Conservation (phyloP, 2,329 filamentous ascomycete genomes). For the Pseudogymnoascus sp. region DNA sequence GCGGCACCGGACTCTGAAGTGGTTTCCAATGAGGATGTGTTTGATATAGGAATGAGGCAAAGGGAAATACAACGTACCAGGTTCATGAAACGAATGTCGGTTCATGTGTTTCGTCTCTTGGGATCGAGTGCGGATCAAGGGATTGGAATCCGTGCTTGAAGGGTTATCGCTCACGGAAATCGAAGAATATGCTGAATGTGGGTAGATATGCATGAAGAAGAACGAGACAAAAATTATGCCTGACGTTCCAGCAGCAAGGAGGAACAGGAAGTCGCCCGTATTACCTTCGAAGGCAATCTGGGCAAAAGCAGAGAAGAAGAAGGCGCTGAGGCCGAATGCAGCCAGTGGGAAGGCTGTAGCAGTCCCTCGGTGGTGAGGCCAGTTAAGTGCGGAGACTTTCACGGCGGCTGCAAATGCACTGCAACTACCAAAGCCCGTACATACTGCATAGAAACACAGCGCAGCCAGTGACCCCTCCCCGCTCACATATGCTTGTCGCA, state of each 20-base stretch:
- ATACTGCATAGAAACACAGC: conserved; percentile 76
- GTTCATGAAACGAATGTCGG: conserved; percentile 41
- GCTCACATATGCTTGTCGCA: conserved; percentile 69
- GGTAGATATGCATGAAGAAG: conserved; percentile 76
- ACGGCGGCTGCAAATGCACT: conserved; percentile 83
- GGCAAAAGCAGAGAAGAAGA: conserved; percentile 85
- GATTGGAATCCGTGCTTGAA: conserved; percentile 22
- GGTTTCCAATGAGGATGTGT: conserved; percentile 24
- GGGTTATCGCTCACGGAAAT: conserved; percentile 32
- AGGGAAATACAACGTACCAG: conserved; percentile 52
- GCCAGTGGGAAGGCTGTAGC: conserved; percentile 90
- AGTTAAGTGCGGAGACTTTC: conserved; percentile 83
- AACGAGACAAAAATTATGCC: conserved; percentile 67
- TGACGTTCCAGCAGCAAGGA: conserved; percentile 75
- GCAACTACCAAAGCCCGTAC: conserved; percentile 84
- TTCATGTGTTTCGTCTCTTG: conserved; percentile 35
- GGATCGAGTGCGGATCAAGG: conserved; percentile 40
- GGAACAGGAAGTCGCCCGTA: conserved; percentile 70
- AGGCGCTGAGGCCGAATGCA: conserved; percentile 88
- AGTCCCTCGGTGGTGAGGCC: conserved; percentile 83
- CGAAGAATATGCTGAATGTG: conserved; percentile 41
- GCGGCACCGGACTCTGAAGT: conserved; percentile 22
- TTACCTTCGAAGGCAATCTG: conserved; percentile 74
- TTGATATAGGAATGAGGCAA: conserved; percentile 26
- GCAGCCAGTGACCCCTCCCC: conserved; percentile 52